phyloP scores from a whole-genome alignment of 2,329 filamentous ascomycete genomes.

The Thielaviopsis ethacetica region DNA sequence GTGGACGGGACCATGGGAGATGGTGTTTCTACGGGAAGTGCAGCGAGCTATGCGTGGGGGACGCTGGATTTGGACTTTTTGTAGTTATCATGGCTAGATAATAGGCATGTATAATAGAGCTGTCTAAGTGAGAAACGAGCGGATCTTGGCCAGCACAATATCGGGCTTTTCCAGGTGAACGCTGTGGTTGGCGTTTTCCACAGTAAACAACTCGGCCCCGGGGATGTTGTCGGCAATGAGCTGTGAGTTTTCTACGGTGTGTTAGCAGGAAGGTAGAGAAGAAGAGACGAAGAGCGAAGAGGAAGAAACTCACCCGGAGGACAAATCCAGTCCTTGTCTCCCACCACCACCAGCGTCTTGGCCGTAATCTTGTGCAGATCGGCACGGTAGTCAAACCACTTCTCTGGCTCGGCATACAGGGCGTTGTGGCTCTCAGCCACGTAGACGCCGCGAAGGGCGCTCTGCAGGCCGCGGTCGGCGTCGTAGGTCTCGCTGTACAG shows the following conservation, averaged over 20 bases:
- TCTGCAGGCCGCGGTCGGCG: constrained; percentile 18
- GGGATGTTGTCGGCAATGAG: constrained; percentile 14
- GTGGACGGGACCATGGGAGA: neutral
- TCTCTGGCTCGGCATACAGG: constrained; percentile 20
- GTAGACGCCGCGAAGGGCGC: constrained; percentile 18
- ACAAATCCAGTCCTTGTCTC: constrained; percentile 25
- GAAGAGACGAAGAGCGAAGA: neutral
- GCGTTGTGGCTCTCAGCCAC: constrained; percentile 23
- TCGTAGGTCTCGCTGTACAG: constrained; percentile 22
- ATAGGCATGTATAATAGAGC: neutral
- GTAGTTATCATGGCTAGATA: too few species aligned
- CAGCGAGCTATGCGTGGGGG: neutral
- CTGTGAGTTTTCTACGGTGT: neutral
- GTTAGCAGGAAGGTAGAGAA: neutral
- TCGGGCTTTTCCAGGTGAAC: constrained; percentile 22
- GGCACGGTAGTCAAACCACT: constrained; percentile 23
- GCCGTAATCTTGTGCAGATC: constrained; percentile 18
- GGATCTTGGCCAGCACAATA: constrained; percentile 17
- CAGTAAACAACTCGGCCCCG: constrained; percentile 17
- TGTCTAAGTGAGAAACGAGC: constrained; percentile 1
- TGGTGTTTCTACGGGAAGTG: neutral
- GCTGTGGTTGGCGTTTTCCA: constrained; percentile 21
- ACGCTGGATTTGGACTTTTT: constrained; percentile 1
- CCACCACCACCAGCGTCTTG: constrained; percentile 22
- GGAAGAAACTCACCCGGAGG: constrained; percentile 17